These are phyloP conservation scores for Polygonum aviculare DNA, from an alignment of 148 eudicot genomes.

Conservation along the genomic window DNA sequence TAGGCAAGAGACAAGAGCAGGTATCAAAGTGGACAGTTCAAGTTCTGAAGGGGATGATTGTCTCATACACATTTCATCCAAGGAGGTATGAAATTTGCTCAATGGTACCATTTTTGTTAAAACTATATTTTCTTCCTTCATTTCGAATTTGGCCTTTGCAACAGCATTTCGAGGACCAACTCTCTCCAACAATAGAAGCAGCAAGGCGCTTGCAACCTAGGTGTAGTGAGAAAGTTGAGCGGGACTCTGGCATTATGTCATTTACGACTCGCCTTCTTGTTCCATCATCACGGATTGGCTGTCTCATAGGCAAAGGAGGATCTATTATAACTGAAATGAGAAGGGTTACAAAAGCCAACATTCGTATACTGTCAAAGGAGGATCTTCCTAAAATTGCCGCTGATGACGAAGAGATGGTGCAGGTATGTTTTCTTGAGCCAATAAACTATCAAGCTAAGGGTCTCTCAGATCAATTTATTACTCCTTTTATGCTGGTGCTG, in stretches of 20 bases:
- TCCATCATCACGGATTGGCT: conserved; percentile 74
- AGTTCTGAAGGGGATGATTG: conserved; percentile 80
- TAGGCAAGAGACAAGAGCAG: conserved; percentile 82
- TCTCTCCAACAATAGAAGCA: conserved; percentile 88
- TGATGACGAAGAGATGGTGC: conserved; percentile 94
- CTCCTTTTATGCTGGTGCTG: neutral
- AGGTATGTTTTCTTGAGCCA: conserved; percentile 31
- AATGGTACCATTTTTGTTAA: neutral
- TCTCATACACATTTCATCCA: conserved; percentile 62
- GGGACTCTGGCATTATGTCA: conserved; percentile 87
- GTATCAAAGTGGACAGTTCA: conserved; percentile 89
- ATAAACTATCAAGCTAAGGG: neutral
- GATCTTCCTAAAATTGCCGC: conserved; percentile 84
- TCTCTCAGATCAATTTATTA: neutral
- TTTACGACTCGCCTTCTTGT: conserved; percentile 76
- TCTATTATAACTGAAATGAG: conserved; percentile 87
- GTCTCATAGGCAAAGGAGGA: conserved; percentile 96
- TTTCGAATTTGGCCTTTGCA: neutral
- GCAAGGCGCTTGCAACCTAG: conserved; percentile 92
- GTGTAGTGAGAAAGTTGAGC: conserved; percentile 93
- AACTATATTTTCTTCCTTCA: neutral
- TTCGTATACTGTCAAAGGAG: conserved; percentile 85
- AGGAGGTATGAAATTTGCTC: conserved; percentile 46
- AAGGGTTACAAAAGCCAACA: conserved; percentile 77
- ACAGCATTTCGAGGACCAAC: conserved; percentile 77